Evolutionary conservation across 306 rosid genomes (phyloP).

Genomic region (Mucuna pruriens): DNA sequence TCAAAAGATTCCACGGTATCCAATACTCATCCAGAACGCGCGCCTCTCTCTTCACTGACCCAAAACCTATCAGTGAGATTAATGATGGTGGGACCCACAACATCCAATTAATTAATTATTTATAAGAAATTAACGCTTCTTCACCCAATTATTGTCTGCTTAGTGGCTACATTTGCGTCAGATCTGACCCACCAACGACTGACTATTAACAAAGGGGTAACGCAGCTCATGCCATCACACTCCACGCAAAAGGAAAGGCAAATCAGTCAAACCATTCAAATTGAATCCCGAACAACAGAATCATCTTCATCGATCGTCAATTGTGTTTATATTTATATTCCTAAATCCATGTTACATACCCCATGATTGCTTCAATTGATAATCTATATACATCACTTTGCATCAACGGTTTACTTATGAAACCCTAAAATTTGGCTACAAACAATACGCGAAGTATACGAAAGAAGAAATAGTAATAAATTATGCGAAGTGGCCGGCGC

Average conservation of each 20-base stretch:
- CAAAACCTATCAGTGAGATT: background rate
- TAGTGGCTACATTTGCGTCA: slow-evolving; percentile 8
- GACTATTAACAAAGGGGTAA: background rate
- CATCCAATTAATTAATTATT: background rate
- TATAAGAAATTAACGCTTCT: background rate
- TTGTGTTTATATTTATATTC: background rate
- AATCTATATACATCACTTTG: background rate
- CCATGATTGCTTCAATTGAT: background rate
- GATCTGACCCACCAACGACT: background rate
- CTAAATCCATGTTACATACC: slow-evolving; percentile 17
- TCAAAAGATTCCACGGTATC: background rate
- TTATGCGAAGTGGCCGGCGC: background rate
- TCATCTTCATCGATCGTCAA: background rate
- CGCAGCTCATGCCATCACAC: background rate
- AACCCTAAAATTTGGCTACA: slow-evolving; percentile 19
- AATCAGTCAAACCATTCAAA: background rate
- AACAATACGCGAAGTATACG: background rate
- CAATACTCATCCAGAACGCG: background rate
- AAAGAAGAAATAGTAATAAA: background rate
- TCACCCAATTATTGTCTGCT: background rate
- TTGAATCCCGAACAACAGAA: background rate
- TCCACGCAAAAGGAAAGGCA: background rate
- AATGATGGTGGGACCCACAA: background rate
- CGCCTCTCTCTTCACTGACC: background rate
- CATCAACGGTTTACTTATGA: slow-evolving; percentile 26